Base-by-base conservation (phyloP, 2,329 filamentous ascomycete genomes). In the Colletotrichum karsti region DNA sequence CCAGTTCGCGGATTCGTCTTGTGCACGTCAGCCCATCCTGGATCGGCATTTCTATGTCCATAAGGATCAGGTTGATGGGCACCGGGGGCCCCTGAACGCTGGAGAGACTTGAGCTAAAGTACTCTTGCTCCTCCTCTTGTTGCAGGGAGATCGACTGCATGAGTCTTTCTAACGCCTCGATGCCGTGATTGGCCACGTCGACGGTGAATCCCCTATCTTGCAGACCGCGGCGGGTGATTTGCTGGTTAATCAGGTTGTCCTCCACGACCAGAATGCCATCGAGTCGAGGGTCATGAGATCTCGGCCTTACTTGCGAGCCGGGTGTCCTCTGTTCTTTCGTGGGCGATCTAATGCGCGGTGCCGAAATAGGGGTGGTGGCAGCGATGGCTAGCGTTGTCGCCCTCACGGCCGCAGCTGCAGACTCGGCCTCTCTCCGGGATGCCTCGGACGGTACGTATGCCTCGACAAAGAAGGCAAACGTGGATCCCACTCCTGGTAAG, bases 11-110 rank as follows among this genome's bases (percentile, higher is more conserved):
- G 62, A 94, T 92, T 46, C 84, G 83, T 33, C 84, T 83, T 12
- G 90, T 91, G 74, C 91, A 92, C 2, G 89, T 88, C 63, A 92
- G 80, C 0, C 92, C 92, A 72, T 93, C 90, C 83, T 92, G 91
- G 15, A 93, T 80, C 2, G 91, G 91, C 91, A 93, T 93, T 74
- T 93, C 90, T 72, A 92, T 89, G 73, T 93, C 92, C 91, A 93
- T 93, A 20, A 93, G 81, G 18, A 93, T 87, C 5, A 93, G 82
- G 55, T 87, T 87, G 24, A 91, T 78, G 1, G 82, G 79, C 26
- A 84, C 71, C n/a, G 57, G 9, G 7, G 50, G 39, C 4, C 35
- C 35, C 18, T 51, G 59, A 5, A 30, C 8, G 26, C 26, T 54
- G 6, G 63, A 18, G 7, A 18, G 20, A 18, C 24, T 35, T 1